These are phyloP conservation scores for Leccinum subrobustum DNA, from an alignment of 1,284 basidiomycete species.

Conservation along the genomic window DNA sequence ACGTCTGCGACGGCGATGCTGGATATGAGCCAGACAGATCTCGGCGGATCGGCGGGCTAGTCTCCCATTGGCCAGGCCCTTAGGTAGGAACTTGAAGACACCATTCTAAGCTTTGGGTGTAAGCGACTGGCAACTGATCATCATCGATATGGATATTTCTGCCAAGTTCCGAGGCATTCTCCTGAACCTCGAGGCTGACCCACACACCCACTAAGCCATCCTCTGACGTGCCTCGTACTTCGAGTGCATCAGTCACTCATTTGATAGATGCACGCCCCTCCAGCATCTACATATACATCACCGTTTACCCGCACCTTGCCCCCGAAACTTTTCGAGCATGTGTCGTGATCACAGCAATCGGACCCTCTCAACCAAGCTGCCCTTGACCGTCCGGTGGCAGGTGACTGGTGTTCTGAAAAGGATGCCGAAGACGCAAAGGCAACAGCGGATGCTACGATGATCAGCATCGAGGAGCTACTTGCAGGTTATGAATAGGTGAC, in stretches of 20 bases:
- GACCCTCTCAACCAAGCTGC: constrained; percentile 72
- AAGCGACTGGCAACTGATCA: not conserved
- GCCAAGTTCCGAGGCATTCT: not conserved
- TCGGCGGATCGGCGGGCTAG: not conserved
- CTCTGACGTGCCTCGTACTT: constrained; percentile 21
- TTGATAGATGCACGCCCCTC: constrained; percentile 7
- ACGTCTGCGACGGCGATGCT: constrained; percentile 6
- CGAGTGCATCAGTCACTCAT: constrained; percentile 16
- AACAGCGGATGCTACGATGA: constrained; percentile 75
- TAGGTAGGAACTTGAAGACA: not conserved
- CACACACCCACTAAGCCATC: constrained; percentile 20
- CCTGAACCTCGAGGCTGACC: not conserved
- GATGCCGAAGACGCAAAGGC: constrained; percentile 67
- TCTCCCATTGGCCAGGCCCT: not conserved
- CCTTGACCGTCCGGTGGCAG: constrained; percentile 71
- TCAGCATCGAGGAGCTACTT: constrained; percentile 96
- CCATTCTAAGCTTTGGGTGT: not conserved
- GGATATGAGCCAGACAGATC: not conserved
- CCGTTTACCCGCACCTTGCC: constrained; percentile 10
- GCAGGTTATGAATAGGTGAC: constrained; percentile 97
- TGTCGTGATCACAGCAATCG: constrained; percentile 66
- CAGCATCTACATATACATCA: constrained; percentile 13
- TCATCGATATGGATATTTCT: not conserved
- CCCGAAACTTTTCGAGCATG: constrained; percentile 25
- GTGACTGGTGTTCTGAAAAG: constrained; percentile 43